Percentiles rank a stretch among this genome's conserved stretches.
These are phyloP conservation scores for Vishniacozyma victoriae DNA, from an alignment of 768 basidiomycete species.

Conservation along the genomic window DNA sequence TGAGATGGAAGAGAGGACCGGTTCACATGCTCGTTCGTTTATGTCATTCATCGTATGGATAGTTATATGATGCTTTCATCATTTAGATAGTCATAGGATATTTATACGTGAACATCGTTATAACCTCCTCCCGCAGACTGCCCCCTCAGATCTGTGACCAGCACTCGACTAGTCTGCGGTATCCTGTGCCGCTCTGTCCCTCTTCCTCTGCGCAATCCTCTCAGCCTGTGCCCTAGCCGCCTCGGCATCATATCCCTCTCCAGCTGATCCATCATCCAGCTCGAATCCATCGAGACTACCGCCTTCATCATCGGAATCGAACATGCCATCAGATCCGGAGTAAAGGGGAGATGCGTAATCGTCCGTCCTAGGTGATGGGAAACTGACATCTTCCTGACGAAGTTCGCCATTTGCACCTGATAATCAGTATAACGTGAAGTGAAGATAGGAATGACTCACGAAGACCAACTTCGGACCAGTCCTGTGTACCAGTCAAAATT, in stretches of 20 bases:
- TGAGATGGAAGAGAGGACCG: no score
- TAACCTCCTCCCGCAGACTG: no score
- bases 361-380: background rate
- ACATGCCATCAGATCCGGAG: constrained; percentile 6
- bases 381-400: background rate
- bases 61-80: no score
- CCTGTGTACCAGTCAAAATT: constrained; percentile 24
- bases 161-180: no score
- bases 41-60: no score
- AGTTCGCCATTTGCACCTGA: background rate
- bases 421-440: background rate
- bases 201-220: constrained; percentile 4
- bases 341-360: constrained; percentile 10
- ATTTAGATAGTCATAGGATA: no score
- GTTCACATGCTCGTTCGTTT: no score
- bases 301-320: constrained; percentile 7
- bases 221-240: constrained; percentile 18
- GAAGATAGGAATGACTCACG: constrained; percentile 9
- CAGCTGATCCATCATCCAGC: background rate
- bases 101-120: no score
- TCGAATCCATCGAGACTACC: background rate
- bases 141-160: no score
- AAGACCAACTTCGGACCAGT: constrained; percentile 19
- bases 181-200: no score
- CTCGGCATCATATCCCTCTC: constrained; percentile 12